Conservation (phyloP, 140 eudicot species). For the Stevia rebaudiana region DNA sequence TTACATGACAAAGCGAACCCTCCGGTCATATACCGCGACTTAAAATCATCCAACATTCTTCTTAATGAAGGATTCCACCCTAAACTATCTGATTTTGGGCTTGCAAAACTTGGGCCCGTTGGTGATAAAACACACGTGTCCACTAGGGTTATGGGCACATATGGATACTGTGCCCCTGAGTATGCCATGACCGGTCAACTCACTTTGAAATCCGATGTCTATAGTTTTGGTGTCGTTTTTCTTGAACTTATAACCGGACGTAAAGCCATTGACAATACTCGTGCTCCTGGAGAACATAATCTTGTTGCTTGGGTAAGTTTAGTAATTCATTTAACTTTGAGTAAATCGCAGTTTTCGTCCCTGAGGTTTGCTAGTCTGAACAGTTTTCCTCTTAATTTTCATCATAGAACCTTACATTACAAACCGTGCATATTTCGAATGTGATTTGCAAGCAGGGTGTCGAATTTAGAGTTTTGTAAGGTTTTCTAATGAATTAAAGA, state of each 20-base stretch:
- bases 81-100: constrained; percentile 89
- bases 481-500: too few species aligned
- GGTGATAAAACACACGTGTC: constrained; percentile 98
- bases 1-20: constrained; percentile 98
- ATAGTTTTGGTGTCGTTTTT: constrained; percentile 96
- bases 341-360: too few species aligned
- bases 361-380: too few species aligned
- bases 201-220: constrained; percentile 91
- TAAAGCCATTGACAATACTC: constrained; percentile 81
- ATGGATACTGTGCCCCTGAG: constrained; percentile 98
- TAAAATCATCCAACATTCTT: constrained; percentile 95
- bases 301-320: constrained; percentile 96
- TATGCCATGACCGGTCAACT: constrained; percentile 99
- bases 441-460: too few species aligned
- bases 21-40: constrained; percentile 90
- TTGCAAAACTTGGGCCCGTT: constrained; percentile 96
- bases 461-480: too few species aligned
- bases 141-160: constrained; percentile 96
- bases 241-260: constrained; percentile 97
- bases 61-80: constrained; percentile 93
- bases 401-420: too few species aligned
- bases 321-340: background rate
- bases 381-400: too few species aligned
- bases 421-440: too few species aligned
- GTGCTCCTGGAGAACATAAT: constrained; percentile 89